phyloP scores from a whole-genome alignment of 140 eudicot species.

The Bidens hawaiensis region DNA sequence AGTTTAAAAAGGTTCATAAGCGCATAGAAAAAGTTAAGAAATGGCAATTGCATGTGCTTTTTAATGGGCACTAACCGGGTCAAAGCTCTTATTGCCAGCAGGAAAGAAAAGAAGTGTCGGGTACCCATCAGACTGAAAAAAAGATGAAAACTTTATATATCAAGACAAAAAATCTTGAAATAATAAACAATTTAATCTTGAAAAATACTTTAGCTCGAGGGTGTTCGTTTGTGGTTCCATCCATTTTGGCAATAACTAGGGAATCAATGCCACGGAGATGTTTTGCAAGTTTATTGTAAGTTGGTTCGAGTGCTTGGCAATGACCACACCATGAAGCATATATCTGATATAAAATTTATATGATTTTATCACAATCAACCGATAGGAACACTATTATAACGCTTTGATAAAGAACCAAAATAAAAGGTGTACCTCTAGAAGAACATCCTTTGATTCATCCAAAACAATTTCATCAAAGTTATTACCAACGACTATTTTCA shows the following conservation, averaged over 20 bases:
- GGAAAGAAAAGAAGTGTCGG: conserved; percentile 91
- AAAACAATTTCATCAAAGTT: conserved; percentile 85
- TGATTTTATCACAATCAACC: conserved; percentile 8
- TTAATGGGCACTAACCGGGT: conserved; percentile 51
- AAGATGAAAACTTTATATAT: neutral
- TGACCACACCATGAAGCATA: conserved; percentile 91
- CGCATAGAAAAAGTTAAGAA: neutral
- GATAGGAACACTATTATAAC: neutral
- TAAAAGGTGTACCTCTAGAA: conserved; percentile 58
- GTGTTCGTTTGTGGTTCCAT: conserved; percentile 84
- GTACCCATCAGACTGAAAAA: conserved; percentile 70
- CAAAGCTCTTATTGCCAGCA: conserved; percentile 83
- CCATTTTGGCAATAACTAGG: conserved; percentile 82
- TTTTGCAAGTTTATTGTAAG: conserved; percentile 67
- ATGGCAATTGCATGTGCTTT: neutral
- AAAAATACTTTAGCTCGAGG: conserved; percentile 68
- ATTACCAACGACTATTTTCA: conserved; percentile 83
- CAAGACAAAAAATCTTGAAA: neutral
- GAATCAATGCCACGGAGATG: conserved; percentile 63
- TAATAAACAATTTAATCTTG: neutral
- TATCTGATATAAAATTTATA: conserved; percentile 34
- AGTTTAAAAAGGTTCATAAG: neutral
- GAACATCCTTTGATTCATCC: conserved; percentile 92
- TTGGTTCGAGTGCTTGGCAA: conserved; percentile 72
- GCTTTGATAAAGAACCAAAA: neutral